These are phyloP conservation scores for Simplicillium sp. DNA, from an alignment of 2,329 filamentous ascomycete species.

Conservation along the genomic window DNA sequence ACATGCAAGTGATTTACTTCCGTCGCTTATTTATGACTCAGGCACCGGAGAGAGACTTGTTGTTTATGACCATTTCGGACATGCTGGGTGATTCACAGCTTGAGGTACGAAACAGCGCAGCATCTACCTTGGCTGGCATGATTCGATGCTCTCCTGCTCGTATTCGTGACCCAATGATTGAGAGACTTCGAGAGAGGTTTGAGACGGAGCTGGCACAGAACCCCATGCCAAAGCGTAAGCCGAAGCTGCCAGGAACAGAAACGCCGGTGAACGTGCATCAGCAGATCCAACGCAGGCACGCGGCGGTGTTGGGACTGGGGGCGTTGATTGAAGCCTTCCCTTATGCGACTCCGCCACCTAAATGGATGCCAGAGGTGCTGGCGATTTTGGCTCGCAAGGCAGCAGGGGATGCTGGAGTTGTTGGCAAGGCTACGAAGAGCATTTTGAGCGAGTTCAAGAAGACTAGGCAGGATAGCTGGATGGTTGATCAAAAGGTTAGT, in stretches of 20 bases:
- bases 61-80: constrained; percentile 88
- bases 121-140: constrained; percentile 91
- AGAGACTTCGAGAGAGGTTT: constrained; percentile 69
- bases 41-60: constrained; percentile 60
- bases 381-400: constrained; percentile 77
- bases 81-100: constrained; percentile 91
- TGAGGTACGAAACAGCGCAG: constrained; percentile 89
- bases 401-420: constrained; percentile 79
- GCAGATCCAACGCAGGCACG: constrained; percentile 74
- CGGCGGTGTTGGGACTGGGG: constrained; percentile 83
- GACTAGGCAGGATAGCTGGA: constrained; percentile 97
- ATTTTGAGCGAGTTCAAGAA: constrained; percentile 98
- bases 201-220: constrained; percentile 69
- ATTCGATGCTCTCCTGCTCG: constrained; percentile 83
- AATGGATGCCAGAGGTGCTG: constrained; percentile 89
- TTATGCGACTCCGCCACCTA: constrained; percentile 83
- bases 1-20: constrained; percentile 99
- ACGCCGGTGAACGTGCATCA: constrained; percentile 63
- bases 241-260: constrained; percentile 52
- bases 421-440: constrained; percentile 90
- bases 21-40: constrained; percentile 83
- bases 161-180: constrained; percentile 71
- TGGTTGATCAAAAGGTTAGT: constrained; percentile 90
- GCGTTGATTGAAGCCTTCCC: constrained; percentile 92
- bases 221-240: constrained; percentile 69